Conservation (phyloP, 2,329 filamentous ascomycete genomes). For the Venturia carpophila region DNA sequence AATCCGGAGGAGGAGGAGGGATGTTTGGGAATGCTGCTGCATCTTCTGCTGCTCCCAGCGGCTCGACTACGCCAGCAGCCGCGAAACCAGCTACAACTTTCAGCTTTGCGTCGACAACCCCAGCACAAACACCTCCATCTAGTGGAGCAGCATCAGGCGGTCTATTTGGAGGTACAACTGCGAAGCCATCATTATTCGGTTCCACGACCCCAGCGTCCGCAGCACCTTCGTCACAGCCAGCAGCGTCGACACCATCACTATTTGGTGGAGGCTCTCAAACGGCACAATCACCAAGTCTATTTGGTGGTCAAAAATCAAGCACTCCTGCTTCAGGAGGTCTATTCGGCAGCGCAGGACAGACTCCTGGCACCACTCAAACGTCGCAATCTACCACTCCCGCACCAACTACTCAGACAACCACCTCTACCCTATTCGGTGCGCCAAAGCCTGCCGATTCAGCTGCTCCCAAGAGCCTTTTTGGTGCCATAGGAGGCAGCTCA, state of each 20-base stretch:
- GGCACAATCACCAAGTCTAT: conserved; percentile 3
- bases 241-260: not conserved
- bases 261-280: conserved; percentile 7
- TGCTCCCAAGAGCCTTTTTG: not conserved
- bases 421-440: not conserved
- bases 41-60: conserved; percentile 4
- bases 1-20: conserved; percentile 2
- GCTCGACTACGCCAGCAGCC: conserved; percentile 14
- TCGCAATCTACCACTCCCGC: conserved; percentile 42
- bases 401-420: conserved; percentile 36
- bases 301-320: conserved; percentile 11
- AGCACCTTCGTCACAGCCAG: conserved; percentile 11
- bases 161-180: conserved; percentile 3
- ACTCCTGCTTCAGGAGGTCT: conserved; percentile 3
- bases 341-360: not conserved
- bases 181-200: conserved; percentile 14
- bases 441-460: not conserved
- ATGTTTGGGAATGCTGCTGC: conserved; percentile 12
- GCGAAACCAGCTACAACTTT: conserved; percentile 13
- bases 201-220: conserved; percentile 18
- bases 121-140: conserved; percentile 17
- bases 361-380: not conserved
- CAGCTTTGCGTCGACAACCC: conserved; percentile 18
- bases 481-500: not conserved
- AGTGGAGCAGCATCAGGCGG: conserved; percentile 11